Conservation (phyloP, 768 basidiomycete species). For the Filobasidium floriforme region DNA sequence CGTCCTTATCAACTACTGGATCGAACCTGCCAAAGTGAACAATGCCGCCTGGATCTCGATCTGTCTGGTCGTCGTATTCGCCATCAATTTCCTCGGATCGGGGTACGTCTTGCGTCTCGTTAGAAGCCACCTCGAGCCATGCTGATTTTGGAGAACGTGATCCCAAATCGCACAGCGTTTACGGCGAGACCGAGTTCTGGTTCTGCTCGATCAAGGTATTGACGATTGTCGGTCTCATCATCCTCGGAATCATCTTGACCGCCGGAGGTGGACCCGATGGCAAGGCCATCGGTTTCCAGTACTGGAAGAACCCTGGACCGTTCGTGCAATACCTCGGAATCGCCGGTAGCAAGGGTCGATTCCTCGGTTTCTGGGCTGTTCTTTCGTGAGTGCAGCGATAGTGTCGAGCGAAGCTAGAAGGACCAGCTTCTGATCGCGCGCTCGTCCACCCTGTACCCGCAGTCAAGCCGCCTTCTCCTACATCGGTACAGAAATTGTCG, state of each 20-base stretch:
- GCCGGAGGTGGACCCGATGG: constrained; percentile 77
- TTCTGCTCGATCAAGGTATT: constrained; percentile 92
- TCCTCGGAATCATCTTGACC: constrained; percentile 64
- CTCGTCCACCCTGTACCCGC: no score
- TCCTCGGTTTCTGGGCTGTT: constrained; percentile 62
- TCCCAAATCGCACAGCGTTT: constrained; percentile 38
- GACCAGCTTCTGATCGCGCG: no score
- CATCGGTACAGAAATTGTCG: constrained; percentile 88
- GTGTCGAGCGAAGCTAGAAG: no score
- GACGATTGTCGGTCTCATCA: constrained; percentile 47
- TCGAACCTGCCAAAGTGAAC: constrained; percentile 47
- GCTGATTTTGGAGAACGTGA: constrained; percentile 45
- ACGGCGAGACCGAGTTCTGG: constrained; percentile 61
- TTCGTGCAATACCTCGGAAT: constrained; percentile 62
- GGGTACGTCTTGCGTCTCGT: no score
- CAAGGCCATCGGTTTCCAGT: constrained; percentile 48
- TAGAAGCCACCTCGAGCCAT: no score
- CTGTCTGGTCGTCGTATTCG: constrained; percentile 64
- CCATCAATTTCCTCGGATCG: constrained; percentile 46
- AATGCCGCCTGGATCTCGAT: constrained; percentile 74
- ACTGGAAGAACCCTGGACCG: constrained; percentile 83
- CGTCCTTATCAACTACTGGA: constrained; percentile 54
- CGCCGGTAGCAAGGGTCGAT: constrained; percentile 63
- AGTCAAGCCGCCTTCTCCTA: constrained; percentile 81
- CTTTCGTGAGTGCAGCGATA: constrained; percentile 55